phyloP scores from a whole-genome alignment of 2,329 filamentous ascomycete genomes.

The Aphanocladium album region DNA sequence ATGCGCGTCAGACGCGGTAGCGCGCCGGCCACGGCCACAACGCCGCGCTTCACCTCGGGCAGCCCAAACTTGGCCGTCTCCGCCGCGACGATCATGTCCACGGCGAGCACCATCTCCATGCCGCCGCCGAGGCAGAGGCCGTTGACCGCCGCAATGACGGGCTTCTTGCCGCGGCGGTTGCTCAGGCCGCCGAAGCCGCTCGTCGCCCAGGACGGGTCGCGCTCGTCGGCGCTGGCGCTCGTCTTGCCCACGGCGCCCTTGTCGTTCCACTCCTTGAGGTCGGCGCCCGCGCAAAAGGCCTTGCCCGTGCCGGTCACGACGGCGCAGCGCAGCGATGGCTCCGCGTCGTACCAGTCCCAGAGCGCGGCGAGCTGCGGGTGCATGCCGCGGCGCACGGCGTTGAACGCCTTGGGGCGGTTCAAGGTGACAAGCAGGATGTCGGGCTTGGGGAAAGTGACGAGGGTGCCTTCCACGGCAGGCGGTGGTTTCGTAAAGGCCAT shows the following conservation, averaged over 20 bases:
- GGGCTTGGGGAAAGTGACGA: slow-evolving; percentile 46
- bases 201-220: slow-evolving; percentile 27
- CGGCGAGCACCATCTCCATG: slow-evolving; percentile 70
- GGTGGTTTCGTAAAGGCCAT: slow-evolving; percentile 19
- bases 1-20: slow-evolving; percentile 61
- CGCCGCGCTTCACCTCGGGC: slow-evolving; percentile 67
- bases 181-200: slow-evolving; percentile 62
- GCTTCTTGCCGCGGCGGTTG: slow-evolving; percentile 65
- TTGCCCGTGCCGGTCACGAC: slow-evolving; percentile 59
- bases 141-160: slow-evolving; percentile 71
- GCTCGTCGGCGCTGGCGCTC: neutral
- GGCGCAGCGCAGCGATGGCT: slow-evolving; percentile 56
- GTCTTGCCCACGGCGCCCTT: neutral
- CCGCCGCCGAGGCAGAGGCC: slow-evolving; percentile 71
- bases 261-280: slow-evolving; percentile 58
- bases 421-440: slow-evolving; percentile 56
- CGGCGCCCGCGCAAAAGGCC: slow-evolving; percentile 64
- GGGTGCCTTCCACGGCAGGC: slow-evolving; percentile 35
- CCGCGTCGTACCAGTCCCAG: slow-evolving; percentile 58
- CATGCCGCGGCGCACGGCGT: slow-evolving; percentile 46
- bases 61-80: slow-evolving; percentile 57
- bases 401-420: slow-evolving; percentile 53
- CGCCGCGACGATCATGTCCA: slow-evolving; percentile 64
- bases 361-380: slow-evolving; percentile 45
- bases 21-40: slow-evolving; percentile 66